A percentile compares a stretch with the other conserved stretches of the same genome.
These are phyloP conservation scores for Monilinia fructicola DNA, from an alignment of 2,329 filamentous ascomycete genomes.

Conservation along the genomic window DNA sequence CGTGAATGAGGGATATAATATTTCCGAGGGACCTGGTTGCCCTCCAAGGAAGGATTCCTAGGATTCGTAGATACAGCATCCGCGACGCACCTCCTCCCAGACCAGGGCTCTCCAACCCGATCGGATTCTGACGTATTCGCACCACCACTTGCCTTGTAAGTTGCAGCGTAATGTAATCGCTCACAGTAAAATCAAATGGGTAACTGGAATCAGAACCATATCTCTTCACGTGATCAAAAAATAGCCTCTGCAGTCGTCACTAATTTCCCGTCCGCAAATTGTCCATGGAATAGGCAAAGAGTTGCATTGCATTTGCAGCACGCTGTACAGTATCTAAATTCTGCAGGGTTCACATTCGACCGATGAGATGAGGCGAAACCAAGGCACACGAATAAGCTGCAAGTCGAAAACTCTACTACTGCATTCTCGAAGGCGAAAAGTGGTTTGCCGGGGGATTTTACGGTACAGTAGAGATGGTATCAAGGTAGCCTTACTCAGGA, in stretches of 20 bases:
- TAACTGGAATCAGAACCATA: neutral
- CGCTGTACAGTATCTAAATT: too few species aligned
- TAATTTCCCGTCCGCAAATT: neutral
- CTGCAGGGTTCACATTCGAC: slow-evolving; percentile 4
- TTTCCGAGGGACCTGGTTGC: slow-evolving; percentile 3
- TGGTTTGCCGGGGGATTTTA: slow-evolving; percentile 2
- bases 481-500: neutral
- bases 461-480: neutral
- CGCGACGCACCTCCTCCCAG: neutral
- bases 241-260: neutral
- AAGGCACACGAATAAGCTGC: slow-evolving; percentile 4
- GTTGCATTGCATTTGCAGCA: slow-evolving; percentile 10
- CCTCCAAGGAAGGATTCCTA: neutral
- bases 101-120: neutral
- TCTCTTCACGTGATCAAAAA: neutral
- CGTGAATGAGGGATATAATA: slow-evolving; percentile 22
- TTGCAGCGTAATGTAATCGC: neutral
- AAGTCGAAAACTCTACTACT: slow-evolving; percentile 5
- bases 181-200: neutral
- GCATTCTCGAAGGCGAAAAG: neutral
- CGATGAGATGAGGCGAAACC: slow-evolving; percentile 18
- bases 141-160: slow-evolving; percentile 7
- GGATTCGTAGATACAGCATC: too few species aligned
- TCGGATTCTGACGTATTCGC: slow-evolving; percentile 14
- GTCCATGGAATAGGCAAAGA: slow-evolving; percentile 8